Evolutionary conservation across 768 basidiomycete genomes (phyloP).

Genomic region (Psilocybe azurescens): DNA sequence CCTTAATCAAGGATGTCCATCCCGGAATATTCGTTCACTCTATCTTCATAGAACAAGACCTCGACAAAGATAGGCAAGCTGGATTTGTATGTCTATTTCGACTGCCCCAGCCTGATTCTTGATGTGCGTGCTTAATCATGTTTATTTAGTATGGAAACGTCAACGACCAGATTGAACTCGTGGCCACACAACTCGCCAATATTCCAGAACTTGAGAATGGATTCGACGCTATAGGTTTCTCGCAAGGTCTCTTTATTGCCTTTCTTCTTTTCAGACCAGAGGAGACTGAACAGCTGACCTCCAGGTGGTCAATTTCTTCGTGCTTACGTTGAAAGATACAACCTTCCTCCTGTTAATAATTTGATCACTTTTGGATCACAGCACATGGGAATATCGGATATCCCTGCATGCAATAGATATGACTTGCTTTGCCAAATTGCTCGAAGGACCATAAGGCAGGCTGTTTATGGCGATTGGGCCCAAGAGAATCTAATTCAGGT

Average conservation of each 20-base stretch:
- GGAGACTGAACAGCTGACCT: neutral
- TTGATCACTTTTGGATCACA: slow-evolving; percentile 89
- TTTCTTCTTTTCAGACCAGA: neutral
- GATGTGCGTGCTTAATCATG: neutral
- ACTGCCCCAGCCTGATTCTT: neutral
- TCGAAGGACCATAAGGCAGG: slow-evolving; percentile 60
- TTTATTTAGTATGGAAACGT: slow-evolving; percentile 74
- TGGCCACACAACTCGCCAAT: slow-evolving; percentile 64
- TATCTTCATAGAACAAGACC: slow-evolving; percentile 66
- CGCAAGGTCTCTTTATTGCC: slow-evolving; percentile 62
- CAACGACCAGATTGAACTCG: slow-evolving; percentile 68
- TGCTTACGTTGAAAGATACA: slow-evolving; percentile 81
- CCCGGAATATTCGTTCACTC: slow-evolving; percentile 82
- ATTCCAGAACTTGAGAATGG: slow-evolving; percentile 70
- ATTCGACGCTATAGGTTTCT: slow-evolving; percentile 89
- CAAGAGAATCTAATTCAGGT: slow-evolving; percentile 81
- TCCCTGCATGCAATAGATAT: slow-evolving; percentile 65
- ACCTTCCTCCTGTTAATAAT: slow-evolving; percentile 75
- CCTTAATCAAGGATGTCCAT: slow-evolving; percentile 63
- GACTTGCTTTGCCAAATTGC: slow-evolving; percentile 77
- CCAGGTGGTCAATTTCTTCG: slow-evolving; percentile 85
- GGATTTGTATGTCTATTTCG: slow-evolving; percentile 63
- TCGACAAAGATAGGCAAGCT: slow-evolving; percentile 68
- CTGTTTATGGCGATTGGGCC: slow-evolving; percentile 78
- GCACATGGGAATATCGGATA: slow-evolving; percentile 85